phyloP scores from a whole-genome alignment of 805 yeast genomes.

The Starmerella stellata region DNA sequence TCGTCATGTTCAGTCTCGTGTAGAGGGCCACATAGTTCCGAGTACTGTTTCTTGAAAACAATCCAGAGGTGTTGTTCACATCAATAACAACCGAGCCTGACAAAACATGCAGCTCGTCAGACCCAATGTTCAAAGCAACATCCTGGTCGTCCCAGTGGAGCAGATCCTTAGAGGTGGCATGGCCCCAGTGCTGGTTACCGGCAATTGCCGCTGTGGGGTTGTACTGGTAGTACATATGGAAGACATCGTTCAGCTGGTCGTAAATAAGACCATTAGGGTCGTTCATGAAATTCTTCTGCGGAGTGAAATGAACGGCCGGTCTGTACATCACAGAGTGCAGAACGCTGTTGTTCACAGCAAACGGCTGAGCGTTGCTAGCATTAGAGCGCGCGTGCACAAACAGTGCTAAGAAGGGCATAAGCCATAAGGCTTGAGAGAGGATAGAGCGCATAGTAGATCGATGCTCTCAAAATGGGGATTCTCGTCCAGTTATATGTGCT shows the following conservation, averaged over 20 bases:
- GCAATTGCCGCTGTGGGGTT: conserved; percentile 24
- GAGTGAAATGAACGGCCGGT: conserved; percentile 23
- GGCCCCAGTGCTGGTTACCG: conserved; percentile 29
- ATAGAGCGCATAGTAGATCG: too few relatives aligned
- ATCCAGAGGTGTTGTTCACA: conserved; percentile 25
- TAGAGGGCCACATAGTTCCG: conserved; percentile 26
- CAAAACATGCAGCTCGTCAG: conserved; percentile 22
- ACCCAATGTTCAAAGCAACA: conserved; percentile 21
- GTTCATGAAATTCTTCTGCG: conserved; percentile 27
- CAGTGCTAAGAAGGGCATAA: too few relatives aligned
- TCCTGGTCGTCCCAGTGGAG: conserved; percentile 23
- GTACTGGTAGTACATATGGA: conserved; percentile 27
- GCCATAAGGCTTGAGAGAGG: too few relatives aligned
- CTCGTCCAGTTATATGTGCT: too few relatives aligned
- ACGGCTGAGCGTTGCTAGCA: too few relatives aligned
- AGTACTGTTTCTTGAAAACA: conserved; percentile 14
- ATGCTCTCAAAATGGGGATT: too few relatives aligned
- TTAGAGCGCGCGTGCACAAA: too few relatives aligned
- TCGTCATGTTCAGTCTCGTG: conserved; percentile 17
- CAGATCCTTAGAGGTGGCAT: conserved; percentile 25
- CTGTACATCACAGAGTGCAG: conserved; percentile 6
- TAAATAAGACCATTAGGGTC: conserved; percentile 30
- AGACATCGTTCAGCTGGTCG: conserved; percentile 18
- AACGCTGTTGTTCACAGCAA: neutral
- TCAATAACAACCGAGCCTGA: conserved; percentile 28